Conservation (phyloP, 495 filamentous ascomycete species). For the Aspergillus campestris region DNA sequence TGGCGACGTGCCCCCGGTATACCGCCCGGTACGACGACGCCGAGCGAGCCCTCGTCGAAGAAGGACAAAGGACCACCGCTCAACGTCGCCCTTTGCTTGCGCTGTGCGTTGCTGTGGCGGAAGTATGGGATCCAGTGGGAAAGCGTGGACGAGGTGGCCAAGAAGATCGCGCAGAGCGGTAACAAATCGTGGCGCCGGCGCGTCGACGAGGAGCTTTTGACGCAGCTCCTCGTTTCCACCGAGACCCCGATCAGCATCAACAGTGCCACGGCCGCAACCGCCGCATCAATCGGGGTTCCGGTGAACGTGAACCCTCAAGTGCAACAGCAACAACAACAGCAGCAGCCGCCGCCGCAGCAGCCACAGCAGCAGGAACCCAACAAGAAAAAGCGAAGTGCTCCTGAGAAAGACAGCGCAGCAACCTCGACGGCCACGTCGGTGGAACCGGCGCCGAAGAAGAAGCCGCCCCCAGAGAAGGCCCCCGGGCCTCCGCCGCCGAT, state of each 20-base stretch:
- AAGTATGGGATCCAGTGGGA: constrained; percentile 95
- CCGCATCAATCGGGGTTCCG: constrained; percentile 35
- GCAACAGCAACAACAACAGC: neutral
- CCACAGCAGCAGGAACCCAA: constrained; percentile 33
- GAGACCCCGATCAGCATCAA: constrained; percentile 41
- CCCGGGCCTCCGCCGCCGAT: constrained; percentile 47
- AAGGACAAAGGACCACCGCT: constrained; percentile 70
- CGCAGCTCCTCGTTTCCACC: constrained; percentile 59
- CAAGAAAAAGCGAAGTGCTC: constrained; percentile 53
- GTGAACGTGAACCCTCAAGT: constrained; percentile 33
- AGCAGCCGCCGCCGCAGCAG: constrained; percentile 16
- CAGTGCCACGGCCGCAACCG: constrained; percentile 35
- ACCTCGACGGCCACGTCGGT: constrained; percentile 39
- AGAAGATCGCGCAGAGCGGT: constrained; percentile 75
- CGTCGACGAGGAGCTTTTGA: constrained; percentile 84
- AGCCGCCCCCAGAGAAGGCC: constrained; percentile 43
- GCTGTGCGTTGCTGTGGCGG: constrained; percentile 87
- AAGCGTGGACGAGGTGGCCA: constrained; percentile 84
- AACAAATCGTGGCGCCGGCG: constrained; percentile 80
- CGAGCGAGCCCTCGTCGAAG: constrained; percentile 57
- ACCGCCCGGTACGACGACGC: constrained; percentile 58
- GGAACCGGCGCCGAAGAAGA: constrained; percentile 53
- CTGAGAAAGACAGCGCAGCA: constrained; percentile 41
- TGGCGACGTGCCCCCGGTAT: constrained; percentile 85
- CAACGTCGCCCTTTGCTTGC: constrained; percentile 75